Percentiles rank a stretch among this genome's conserved stretches.
Conservation (phyloP, 2,329 filamentous ascomycete species). For the Pestalotiopsis fici region DNA sequence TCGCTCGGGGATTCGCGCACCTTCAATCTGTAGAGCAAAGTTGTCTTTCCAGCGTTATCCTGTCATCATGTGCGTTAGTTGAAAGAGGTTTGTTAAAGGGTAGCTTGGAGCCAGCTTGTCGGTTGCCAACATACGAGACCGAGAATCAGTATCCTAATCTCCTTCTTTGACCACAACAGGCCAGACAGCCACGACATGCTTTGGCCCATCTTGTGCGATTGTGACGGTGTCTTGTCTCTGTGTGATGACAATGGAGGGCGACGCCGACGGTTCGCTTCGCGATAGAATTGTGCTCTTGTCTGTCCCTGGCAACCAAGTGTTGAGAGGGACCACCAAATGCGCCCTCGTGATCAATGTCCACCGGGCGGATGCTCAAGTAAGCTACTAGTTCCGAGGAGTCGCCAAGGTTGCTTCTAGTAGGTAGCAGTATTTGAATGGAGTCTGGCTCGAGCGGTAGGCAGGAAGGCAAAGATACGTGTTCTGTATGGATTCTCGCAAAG, state of each 20-base stretch:
- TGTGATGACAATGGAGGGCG: not conserved
- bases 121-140: constrained; percentile 69
- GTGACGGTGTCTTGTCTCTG: constrained; percentile 7
- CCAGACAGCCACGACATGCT: constrained; percentile 70
- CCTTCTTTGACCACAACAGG: constrained; percentile 90
- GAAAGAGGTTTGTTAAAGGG: constrained; percentile 6
- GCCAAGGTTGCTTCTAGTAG: not conserved
- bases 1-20: constrained; percentile 42
- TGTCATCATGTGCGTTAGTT: constrained; percentile 34
- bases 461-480: not conserved
- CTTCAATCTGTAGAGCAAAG: constrained; percentile 93
- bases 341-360: not conserved
- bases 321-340: not conserved
- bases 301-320: not conserved
- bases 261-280: not conserved
- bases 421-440: not conserved
- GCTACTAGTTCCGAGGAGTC: constrained; percentile 1
- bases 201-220: constrained; percentile 57
- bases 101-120: not conserved
- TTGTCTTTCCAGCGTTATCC: constrained; percentile 99
- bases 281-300: not conserved
- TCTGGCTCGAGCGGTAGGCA: not conserved
- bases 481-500: not conserved
- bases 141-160: constrained; percentile 93
- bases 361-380: constrained; percentile 6